These are phyloP conservation scores for Pichia kluyveri DNA, from an alignment of 805 yeast species.

Conservation along the genomic window DNA sequence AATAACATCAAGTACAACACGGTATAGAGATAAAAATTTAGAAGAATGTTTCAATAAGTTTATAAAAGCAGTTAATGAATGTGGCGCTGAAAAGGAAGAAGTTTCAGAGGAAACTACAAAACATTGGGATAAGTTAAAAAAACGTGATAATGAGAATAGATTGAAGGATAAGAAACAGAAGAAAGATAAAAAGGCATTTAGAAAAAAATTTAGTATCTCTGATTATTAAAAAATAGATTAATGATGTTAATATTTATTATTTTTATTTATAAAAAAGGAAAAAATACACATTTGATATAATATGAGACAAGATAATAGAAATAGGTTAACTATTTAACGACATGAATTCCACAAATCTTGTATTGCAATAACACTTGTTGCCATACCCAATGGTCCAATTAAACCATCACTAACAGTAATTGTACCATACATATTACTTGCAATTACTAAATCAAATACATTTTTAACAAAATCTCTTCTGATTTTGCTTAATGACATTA, in stretches of 20 bases:
- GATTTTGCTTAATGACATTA: conserved; percentile 30
- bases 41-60: conserved; percentile 39
- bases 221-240: conserved; percentile 6
- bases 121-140: conserved; percentile 31
- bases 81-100: conserved; percentile 30
- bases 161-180: conserved; percentile 14
- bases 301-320: no score
- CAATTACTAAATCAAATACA: conserved; percentile 64
- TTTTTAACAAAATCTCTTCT: conserved; percentile 69
- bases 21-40: conserved; percentile 38
- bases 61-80: conserved; percentile 30
- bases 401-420: conserved; percentile 65
- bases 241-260: background rate
- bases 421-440: conserved; percentile 55
- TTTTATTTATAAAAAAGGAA: background rate
- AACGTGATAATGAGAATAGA: conserved; percentile 16
- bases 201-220: conserved; percentile 12
- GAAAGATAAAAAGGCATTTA: conserved; percentile 17
- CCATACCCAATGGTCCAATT: conserved; percentile 75
- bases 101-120: conserved; percentile 30
- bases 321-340: background rate
- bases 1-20: conserved; percentile 19
- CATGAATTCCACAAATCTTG: conserved; percentile 52
- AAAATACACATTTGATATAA: background rate
- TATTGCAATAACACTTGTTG: conserved; percentile 73